Evolutionary conservation across 306 rosid genomes (phyloP), one percentile per base, ranked within the genome.

Genomic region (Cucumis sativus): DNA sequence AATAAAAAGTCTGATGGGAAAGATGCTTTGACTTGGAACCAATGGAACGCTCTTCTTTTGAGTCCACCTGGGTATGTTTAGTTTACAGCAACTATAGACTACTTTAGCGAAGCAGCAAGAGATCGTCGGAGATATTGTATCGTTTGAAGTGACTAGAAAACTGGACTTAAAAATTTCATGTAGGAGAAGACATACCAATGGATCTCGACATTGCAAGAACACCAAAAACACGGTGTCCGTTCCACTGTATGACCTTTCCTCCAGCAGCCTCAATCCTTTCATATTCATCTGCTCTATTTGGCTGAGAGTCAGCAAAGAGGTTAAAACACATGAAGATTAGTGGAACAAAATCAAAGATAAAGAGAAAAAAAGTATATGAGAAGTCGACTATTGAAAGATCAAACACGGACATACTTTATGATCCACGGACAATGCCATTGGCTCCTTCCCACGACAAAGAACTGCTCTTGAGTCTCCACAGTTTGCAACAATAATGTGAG

Each of bases 381-480:
- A 55, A 41, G 54, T 20, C 3, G 7, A 8, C 9, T 23, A 70
- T 7, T 6, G 23, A 47, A 47, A 70, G 1, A 0, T 4, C n/a
- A 62, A 14, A 62, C 8, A 39, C 47, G 17, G 21, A 23, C 87
- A 75, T 82, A 90, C 97, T 88, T 92, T 92, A 80, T 92, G 97
- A 84, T 92, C 97, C 51, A 88, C 92, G 1, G 96, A 92, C 85
- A 93, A 84, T 41, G 97, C 92, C 84, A 89, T 81, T 9, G 98
- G 84, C 81, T 93, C 98, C 84, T 93, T 93, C 35, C 92, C 93
- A 68, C 97, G 97, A 81, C 89, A 88, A 12, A 93, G 86, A 86
- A 93, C 97, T n/a, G 92, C 98, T 85, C 98, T 82, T 35, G 98
- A 93, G 85, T 93, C 98, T 18, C 98, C 98, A 84, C 96, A 90